Evolutionary conservation across 768 basidiomycete genomes (phyloP).

Genomic region (Galerina sulciceps): DNA sequence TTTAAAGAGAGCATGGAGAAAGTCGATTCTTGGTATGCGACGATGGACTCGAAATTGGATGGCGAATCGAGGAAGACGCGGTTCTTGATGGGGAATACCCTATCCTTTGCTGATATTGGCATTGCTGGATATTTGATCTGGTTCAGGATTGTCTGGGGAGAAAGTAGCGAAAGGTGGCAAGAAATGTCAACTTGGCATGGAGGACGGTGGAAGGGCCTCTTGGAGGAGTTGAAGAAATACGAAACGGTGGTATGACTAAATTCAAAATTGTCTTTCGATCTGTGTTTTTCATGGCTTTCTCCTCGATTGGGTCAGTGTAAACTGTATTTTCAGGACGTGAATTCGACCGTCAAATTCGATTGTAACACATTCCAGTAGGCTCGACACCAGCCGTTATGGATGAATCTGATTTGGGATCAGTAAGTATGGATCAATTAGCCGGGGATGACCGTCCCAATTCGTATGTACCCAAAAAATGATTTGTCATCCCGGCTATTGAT

Average conservation of each 20-base stretch:
- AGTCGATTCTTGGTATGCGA: constrained; percentile 25
- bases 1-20: constrained; percentile 20
- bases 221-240: constrained; percentile 28
- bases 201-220: constrained; percentile 34
- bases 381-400: no score
- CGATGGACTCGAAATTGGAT: constrained; percentile 10
- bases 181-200: constrained; percentile 32
- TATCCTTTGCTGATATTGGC: constrained; percentile 40
- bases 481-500: no score
- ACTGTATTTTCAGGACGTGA: no score
- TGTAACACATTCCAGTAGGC: no score
- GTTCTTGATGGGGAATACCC: constrained; percentile 34
- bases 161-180: constrained; percentile 39
- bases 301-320: no score
- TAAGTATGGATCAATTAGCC: no score
- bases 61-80: constrained; percentile 2
- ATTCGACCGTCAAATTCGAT: no score
- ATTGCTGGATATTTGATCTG: constrained; percentile 36
- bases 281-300: no score
- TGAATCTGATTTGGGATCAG: no score
- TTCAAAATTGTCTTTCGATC: not conserved
- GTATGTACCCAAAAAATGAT: no score
- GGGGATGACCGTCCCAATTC: no score
- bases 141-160: constrained; percentile 26
- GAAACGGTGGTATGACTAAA: not conserved